Evolutionary conservation across 2,329 filamentous ascomycete species (phyloP).

Genomic region (Exophiala lecanii-corni): DNA sequence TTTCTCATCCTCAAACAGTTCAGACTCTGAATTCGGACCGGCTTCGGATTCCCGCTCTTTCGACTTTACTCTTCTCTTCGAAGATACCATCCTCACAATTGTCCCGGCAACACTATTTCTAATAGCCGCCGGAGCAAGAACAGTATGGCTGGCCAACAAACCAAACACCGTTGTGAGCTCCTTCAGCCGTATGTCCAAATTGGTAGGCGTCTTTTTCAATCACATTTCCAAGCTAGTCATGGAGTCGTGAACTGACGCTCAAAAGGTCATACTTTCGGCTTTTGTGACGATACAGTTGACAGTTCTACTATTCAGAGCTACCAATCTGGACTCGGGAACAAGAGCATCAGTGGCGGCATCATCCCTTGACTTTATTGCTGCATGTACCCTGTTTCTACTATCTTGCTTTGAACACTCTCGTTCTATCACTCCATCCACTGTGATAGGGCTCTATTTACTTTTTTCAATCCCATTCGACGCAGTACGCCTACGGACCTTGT

Average conservation of each 20-base stretch:
- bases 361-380: constrained; percentile 21
- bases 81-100: constrained; percentile 39
- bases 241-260: too few species aligned
- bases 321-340: constrained; percentile 16
- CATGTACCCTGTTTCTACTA: constrained; percentile 22
- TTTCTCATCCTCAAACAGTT: constrained; percentile 13
- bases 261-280: constrained; percentile 18
- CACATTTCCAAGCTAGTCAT: too few species aligned
- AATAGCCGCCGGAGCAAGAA: constrained; percentile 32
- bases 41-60: constrained; percentile 11
- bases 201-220: too few species aligned
- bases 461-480: constrained; percentile 40
- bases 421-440: constrained; percentile 30
- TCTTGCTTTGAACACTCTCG: constrained; percentile 30
- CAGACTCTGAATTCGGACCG: constrained; percentile 19
- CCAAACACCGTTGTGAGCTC: constrained; percentile 20
- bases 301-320: constrained; percentile 31
- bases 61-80: constrained; percentile 45
- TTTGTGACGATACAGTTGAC: constrained; percentile 35
- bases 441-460: constrained; percentile 38
- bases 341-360: constrained; percentile 17
- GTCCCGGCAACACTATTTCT: constrained; percentile 36
- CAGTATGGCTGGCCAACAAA: constrained; percentile 33
- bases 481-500: constrained; percentile 37
- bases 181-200: constrained; percentile 19